phyloP scores from a whole-genome alignment of 129 eudicot species.

The Saussurea involucrata region DNA sequence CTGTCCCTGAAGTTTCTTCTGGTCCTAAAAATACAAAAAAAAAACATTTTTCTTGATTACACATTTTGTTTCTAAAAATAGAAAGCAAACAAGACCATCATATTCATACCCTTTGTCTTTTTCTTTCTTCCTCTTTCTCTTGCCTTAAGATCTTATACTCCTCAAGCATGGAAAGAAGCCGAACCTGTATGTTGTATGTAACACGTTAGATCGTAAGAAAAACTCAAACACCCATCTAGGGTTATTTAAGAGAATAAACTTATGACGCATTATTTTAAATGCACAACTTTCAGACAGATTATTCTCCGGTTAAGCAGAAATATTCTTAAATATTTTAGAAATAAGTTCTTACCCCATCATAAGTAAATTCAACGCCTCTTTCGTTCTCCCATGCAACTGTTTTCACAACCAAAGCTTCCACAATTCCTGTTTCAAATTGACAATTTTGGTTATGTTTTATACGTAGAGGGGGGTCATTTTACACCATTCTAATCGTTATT shows the following conservation, averaged over 20 bases:
- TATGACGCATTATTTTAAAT: background rate
- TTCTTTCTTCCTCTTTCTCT: slow-evolving; percentile 81
- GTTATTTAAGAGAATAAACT: background rate
- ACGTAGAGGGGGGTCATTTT: background rate
- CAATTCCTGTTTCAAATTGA: slow-evolving; percentile 64
- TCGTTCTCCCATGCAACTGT: slow-evolving; percentile 74
- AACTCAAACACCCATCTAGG: background rate
- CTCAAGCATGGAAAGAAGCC: slow-evolving; percentile 85
- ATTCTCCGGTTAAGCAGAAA: background rate
- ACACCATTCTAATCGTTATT: background rate
- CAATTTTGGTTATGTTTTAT: background rate
- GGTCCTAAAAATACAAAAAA: slow-evolving; percentile 56
- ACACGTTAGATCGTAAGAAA: slow-evolving; percentile 8
- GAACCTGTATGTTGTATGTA: slow-evolving; percentile 50
- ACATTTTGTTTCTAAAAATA: background rate
- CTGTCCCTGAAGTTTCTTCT: slow-evolving; percentile 97
- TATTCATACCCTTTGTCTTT: slow-evolving; percentile 71
- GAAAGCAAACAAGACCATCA: background rate
- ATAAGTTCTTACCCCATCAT: slow-evolving; percentile 69
- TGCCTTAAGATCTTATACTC: slow-evolving; percentile 60
- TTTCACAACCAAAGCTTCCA: slow-evolving; percentile 62
- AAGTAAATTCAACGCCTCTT: slow-evolving; percentile 64
- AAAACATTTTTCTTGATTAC: background rate
- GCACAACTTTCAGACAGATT: background rate
- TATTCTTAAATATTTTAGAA: slow-evolving; percentile 1